Base-by-base conservation (phyloP, 352 stramenopile species). In the Pythium rhizo-oryzae region DNA sequence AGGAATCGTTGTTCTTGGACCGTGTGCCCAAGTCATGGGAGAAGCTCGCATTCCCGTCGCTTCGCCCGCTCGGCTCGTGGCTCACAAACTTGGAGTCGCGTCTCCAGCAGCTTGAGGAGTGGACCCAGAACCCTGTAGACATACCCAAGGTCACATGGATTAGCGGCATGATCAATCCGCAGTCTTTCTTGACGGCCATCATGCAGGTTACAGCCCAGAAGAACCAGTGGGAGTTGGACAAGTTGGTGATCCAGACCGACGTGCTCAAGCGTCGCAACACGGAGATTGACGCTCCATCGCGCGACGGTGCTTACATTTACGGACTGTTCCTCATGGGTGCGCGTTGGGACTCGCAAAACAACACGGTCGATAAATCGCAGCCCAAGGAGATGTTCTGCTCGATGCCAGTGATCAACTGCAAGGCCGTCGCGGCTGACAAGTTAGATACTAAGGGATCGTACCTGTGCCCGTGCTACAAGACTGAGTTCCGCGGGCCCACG, bases 331-430 rank as follows among this genome's bases (percentile, higher is more conserved):
- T 99, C 74, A 98, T 99, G 84, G 97, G 97, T n/a, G 97, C 94
- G 54, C 90, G 96, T 15, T 99, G 96, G 94, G 94, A 99, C 65
- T 74, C 87, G 28, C 90, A 80, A 54, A 96, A 96, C 66, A 87
- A 88, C 69, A 96, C 90, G 23, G 92, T 99, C 46, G 95, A 99
- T 67, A 97, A 97, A 37, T 98, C 89, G 21, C 86, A 96, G 59
- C 97, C 97, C 16, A 99, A 99, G 75, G 97, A 99, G 74, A 99
- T 99, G 94, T 99, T 99, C 70, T 98, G 84, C 44, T 61, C 84
- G 24, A 98, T 99, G 94, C 97, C 97, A 23, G 90, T 99, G 55
- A 98, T 99, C 74, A 98, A 99, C 76, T 97, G 98, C 72, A 98
- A 98, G 72, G 97, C 97, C 30, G 93, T 99, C 15, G 89, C 93